phyloP scores from a whole-genome alignment of 345 rosid species.

The Arabidopsis suecica region DNA sequence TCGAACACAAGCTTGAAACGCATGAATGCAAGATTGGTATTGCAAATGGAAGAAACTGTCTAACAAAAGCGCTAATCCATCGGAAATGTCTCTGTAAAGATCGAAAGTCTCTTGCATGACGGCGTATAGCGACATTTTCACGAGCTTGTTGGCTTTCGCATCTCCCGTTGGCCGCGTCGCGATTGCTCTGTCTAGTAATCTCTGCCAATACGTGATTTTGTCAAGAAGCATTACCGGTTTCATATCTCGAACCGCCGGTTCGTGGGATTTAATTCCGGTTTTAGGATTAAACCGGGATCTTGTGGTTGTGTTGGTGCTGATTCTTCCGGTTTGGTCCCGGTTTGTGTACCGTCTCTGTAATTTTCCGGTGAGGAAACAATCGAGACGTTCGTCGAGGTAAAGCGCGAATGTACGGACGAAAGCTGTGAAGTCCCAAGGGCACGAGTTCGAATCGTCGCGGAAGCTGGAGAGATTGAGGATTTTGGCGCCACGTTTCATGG shows the following conservation, averaged over 20 bases:
- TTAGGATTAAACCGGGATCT: conserved; percentile 36
- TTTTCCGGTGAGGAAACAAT: conserved; percentile 72
- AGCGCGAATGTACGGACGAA: conserved; percentile 67
- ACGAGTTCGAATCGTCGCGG: conserved; percentile 68
- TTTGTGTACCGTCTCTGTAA: conserved; percentile 55
- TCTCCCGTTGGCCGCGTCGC: conserved; percentile 67
- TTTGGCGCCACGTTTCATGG: conserved; percentile 76
- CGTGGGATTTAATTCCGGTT: conserved; percentile 16
- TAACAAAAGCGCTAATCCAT: conserved; percentile 61
- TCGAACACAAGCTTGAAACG: conserved; percentile 67
- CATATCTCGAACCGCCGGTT: conserved; percentile 58
- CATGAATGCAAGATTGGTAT: conserved; percentile 61
- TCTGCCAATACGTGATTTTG: conserved; percentile 69
- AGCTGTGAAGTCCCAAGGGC: conserved; percentile 80
- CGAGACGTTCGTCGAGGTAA: conserved; percentile 75
- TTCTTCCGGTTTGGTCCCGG: conserved; percentile 35
- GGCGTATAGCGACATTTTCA: conserved; percentile 56
- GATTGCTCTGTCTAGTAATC: conserved; percentile 71
- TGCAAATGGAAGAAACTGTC: conserved; percentile 78
- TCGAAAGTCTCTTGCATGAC: conserved; percentile 79
- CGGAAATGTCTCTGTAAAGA: conserved; percentile 72
- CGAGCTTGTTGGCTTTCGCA: conserved; percentile 60
- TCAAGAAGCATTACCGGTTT: conserved; percentile 68
- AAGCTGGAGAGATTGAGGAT: conserved; percentile 74
- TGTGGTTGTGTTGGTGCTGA: neutral